phyloP scores from a whole-genome alignment of 345 rosid species.

The Populus simonii region DNA sequence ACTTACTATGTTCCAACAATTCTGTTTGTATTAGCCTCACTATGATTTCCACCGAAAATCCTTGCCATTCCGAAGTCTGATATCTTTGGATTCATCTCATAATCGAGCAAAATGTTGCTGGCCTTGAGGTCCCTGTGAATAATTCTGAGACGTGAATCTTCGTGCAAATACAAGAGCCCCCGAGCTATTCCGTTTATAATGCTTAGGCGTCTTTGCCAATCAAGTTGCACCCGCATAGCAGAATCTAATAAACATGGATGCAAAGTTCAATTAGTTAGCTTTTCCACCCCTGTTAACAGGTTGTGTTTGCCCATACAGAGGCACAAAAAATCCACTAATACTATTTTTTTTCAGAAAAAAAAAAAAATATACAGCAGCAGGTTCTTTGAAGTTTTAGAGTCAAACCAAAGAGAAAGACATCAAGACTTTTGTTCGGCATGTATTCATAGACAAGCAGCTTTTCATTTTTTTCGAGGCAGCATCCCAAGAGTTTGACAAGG shows the following conservation, averaged over 20 bases:
- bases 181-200: constrained; percentile 39
- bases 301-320: too few relatives aligned
- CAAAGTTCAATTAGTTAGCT: neutral
- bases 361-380: neutral
- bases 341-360: too few relatives aligned
- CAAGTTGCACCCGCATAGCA: neutral
- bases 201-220: constrained; percentile 32
- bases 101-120: constrained; percentile 20
- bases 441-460: constrained; percentile 20
- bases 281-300: too few relatives aligned
- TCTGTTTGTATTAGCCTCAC: constrained; percentile 27
- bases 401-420: constrained; percentile 11
- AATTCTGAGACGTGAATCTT: constrained; percentile 38
- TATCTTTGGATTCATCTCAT: constrained; percentile 32
- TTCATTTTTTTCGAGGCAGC: constrained; percentile 17
- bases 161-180: constrained; percentile 41
- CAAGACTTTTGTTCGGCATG: constrained; percentile 28
- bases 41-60: constrained; percentile 35
- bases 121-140: constrained; percentile 36
- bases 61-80: constrained; percentile 39
- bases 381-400: neutral
- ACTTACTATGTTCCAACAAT: constrained; percentile 40
- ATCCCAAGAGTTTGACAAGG: constrained; percentile 24
- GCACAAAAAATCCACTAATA: too few relatives aligned
- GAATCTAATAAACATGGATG: neutral